Evolutionary conservation across 768 basidiomycete species (phyloP), one percentile per base, ranked within the genome.

Genomic region (Boletus rufocinnamomeus): DNA sequence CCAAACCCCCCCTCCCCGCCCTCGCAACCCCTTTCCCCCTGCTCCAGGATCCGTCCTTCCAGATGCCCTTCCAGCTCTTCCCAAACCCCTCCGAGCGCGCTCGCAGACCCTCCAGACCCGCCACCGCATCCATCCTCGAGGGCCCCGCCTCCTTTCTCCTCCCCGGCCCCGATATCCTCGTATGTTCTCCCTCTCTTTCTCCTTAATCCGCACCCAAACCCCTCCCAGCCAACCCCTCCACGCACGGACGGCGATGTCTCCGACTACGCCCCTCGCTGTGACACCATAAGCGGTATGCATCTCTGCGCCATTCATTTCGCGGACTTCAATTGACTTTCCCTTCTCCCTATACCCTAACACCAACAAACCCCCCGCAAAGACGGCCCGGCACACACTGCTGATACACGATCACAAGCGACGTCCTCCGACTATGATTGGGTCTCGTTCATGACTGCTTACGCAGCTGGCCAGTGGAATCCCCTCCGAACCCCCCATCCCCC

Each of bases 381-480:
- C 41, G 57, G 48, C 30, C 47, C 57, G 1, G 34, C 38, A 28
- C 50, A 54, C 47, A 47, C 49, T 13, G 46, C 64, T 27, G 64
- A 70, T 57, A 41, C 55, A 13, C 49, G 60, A 61, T 64, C 63
- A 38, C 67, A 69, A 45, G 27, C 49, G 2, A 46, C 56, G 21
- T 66, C 68, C 44, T 68, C 68, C 21, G 76, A 78, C 48, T 77
- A 78, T 61, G 88, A 91, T 68, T 94, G 92, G 92, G 77, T 80
- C 19, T 82, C 83, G 0, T 94, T 93, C 70, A 84, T 90, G 61
- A 73, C 78, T n/a, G 85, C 89, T 0, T 94, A 94, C 70, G 84
- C 89, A 0, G 68, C 78, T 19, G 92, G 92, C 11, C 80, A 83
- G 59, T 94, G 91, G 91, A 89, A 91, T 69, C 90, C 91, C 8